Conservation (phyloP, 2,329 filamentous ascomycete genomes). For the Cercospora beticola region DNA sequence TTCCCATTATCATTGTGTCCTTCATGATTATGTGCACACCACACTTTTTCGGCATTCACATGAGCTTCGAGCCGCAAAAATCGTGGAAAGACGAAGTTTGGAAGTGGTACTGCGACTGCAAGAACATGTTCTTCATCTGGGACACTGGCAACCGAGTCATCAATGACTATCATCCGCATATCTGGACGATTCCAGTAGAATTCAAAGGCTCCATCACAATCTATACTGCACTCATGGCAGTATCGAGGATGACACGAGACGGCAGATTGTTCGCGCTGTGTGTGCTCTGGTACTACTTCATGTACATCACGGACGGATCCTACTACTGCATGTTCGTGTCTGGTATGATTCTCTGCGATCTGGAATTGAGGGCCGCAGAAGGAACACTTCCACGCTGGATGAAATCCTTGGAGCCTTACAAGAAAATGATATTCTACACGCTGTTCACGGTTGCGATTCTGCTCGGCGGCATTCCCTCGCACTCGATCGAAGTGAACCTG, state of each 20-base stretch:
- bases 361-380: constrained; percentile 56
- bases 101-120: constrained; percentile 57
- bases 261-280: constrained; percentile 57
- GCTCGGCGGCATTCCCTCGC: constrained; percentile 62
- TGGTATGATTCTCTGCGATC: constrained; percentile 62
- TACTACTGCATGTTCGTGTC: constrained; percentile 61
- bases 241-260: constrained; percentile 56
- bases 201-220: constrained; percentile 64
- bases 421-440: constrained; percentile 53
- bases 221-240: constrained; percentile 58
- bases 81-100: constrained; percentile 54
- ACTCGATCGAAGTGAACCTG: constrained; percentile 50
- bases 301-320: constrained; percentile 66
- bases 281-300: constrained; percentile 61
- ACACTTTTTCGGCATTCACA: constrained; percentile 50
- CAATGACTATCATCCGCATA: constrained; percentile 59
- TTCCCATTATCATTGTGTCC: constrained; percentile 57
- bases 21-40: constrained; percentile 55
- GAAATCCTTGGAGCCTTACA: constrained; percentile 48
- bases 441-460: constrained; percentile 56
- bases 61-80: constrained; percentile 35
- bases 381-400: constrained; percentile 55
- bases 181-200: constrained; percentile 65
- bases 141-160: constrained; percentile 58
- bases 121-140: constrained; percentile 69